Evolutionary conservation across 805 yeast genomes (phyloP).

Genomic region (Saccharomycopsis sp.): DNA sequence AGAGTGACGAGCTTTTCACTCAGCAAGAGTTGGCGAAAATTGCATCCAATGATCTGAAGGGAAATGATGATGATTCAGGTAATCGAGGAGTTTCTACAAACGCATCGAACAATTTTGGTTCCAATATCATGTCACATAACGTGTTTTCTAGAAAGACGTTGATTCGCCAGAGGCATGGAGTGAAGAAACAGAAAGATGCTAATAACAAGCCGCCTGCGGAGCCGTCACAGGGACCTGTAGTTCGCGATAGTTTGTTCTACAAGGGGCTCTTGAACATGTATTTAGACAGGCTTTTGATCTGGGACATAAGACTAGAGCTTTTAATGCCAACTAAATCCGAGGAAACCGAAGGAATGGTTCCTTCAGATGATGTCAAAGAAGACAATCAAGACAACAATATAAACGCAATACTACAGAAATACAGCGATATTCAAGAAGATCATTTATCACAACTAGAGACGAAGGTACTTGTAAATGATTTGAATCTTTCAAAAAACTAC

Average conservation of each 20-base stretch:
- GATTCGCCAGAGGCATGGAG: background rate
- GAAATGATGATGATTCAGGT: background rate
- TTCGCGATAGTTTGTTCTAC: conserved; percentile 3
- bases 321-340: background rate
- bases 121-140: background rate
- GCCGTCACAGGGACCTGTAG: background rate
- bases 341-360: background rate
- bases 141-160: background rate
- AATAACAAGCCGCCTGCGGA: background rate
- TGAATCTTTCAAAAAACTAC: conserved; percentile 6
- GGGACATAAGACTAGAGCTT: conserved; percentile 18
- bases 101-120: background rate
- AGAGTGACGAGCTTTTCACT: conserved; percentile 1
- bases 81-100: background rate
- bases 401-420: background rate
- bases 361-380: background rate
- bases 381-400: background rate
- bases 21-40: background rate
- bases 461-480: conserved; percentile 9
- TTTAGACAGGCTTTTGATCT: conserved; percentile 17
- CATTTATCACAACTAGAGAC: background rate
- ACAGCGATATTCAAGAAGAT: background rate
- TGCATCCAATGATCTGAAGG: background rate
- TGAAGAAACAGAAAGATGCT: background rate
- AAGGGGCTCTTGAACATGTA: conserved; percentile 11